A percentile compares a stretch with the other conserved stretches of the same genome.
phyloP scores from a whole-genome alignment of 1,139 yeast genomes.

The Spathaspora sp. region DNA sequence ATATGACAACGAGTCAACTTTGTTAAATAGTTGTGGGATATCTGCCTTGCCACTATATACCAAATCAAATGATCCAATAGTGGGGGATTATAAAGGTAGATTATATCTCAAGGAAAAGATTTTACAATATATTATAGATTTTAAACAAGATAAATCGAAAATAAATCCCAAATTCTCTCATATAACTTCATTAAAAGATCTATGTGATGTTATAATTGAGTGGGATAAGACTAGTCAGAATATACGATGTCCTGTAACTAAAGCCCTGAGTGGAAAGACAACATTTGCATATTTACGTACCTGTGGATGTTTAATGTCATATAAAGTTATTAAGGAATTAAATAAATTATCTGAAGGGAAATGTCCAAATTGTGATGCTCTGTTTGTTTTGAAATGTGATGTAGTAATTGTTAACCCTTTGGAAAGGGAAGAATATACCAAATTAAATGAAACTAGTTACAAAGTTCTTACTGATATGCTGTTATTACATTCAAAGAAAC shows the following conservation, averaged over 20 bases:
- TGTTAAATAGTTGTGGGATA: conserved; percentile 24
- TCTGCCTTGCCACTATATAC: conserved; percentile 27
- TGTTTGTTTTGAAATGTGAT: conserved; percentile 26
- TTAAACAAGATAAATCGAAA: conserved; percentile 13
- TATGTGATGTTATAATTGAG: conserved; percentile 26
- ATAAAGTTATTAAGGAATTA: conserved; percentile 21
- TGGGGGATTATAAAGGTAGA: conserved; percentile 70
- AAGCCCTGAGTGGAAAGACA: conserved; percentile 23
- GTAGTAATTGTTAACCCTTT: conserved; percentile 32
- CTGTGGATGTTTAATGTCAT: conserved; percentile 44
- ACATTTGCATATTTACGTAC: conserved; percentile 31
- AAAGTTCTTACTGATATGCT: conserved; percentile 21
- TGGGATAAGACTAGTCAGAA: conserved; percentile 23
- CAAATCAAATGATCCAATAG: conserved; percentile 38
- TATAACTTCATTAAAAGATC: conserved; percentile 36
- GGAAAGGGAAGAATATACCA: conserved; percentile 17
- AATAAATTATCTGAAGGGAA: conserved; percentile 6
- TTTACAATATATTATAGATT: conserved; percentile 53
- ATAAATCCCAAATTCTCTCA: conserved; percentile 28
- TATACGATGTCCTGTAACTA: conserved; percentile 55
- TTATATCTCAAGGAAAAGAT: conserved; percentile 70
- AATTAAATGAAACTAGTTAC: conserved; percentile 41
- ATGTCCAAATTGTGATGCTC: conserved; percentile 37
- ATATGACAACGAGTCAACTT: conserved; percentile 29
- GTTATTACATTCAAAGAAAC: conserved; percentile 50